Evolutionary conservation across 805 yeast genomes (phyloP).

Genomic region (Lachancea fermentati): DNA sequence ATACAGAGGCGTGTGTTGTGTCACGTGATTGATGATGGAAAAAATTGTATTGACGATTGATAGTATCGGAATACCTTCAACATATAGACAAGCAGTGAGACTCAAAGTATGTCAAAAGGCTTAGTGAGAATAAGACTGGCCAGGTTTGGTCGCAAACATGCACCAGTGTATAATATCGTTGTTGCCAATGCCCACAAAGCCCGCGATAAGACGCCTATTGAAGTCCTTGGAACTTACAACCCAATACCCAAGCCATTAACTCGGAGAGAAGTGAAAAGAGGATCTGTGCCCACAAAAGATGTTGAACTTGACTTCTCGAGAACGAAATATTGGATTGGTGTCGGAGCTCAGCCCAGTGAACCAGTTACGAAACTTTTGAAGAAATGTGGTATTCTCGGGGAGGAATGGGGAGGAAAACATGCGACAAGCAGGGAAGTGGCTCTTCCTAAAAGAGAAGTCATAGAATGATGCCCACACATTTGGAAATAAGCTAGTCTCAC

Average conservation of each 20-base stretch:
- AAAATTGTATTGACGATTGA: not conserved
- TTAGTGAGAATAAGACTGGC: conserved; percentile 85
- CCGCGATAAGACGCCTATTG: conserved; percentile 85
- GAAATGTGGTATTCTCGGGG: conserved; percentile 57
- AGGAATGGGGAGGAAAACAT: conserved; percentile 23
- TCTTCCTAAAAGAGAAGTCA: conserved; percentile 20
- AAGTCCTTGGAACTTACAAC: conserved; percentile 90
- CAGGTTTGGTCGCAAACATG: conserved; percentile 83
- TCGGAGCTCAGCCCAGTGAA: conserved; percentile 92
- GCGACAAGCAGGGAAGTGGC: conserved; percentile 17
- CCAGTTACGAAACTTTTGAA: conserved; percentile 70
- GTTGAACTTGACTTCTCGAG: conserved; percentile 80
- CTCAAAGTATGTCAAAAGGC: conserved; percentile 47
- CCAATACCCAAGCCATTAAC: conserved; percentile 72
- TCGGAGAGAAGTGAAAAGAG: conserved; percentile 47
- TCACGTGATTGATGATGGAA: not conserved
- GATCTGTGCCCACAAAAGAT: conserved; percentile 64
- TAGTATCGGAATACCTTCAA: no score
- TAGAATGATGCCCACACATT: conserved; percentile 12
- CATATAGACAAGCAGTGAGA: no score
- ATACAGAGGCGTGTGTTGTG: not conserved
- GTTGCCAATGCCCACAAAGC: conserved; percentile 73
- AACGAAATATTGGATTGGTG: conserved; percentile 94
- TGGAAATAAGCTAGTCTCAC: not conserved
- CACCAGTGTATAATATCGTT: conserved; percentile 88